Base-by-base conservation (phyloP, 768 basidiomycete species). In the Phanerochaete carnosa region DNA sequence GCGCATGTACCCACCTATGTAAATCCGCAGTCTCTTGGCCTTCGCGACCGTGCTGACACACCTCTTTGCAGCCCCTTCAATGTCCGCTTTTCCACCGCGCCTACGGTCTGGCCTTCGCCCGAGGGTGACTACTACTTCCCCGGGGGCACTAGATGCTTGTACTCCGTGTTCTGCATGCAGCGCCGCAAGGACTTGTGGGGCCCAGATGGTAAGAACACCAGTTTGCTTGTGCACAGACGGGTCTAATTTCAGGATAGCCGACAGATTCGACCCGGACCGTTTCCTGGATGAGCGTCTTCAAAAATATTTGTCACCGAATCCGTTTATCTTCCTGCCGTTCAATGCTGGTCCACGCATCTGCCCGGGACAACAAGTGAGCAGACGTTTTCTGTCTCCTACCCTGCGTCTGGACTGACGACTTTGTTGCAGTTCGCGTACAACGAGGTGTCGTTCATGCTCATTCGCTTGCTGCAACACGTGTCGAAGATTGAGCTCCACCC, bases 261-360 rank as follows among this genome's bases (percentile, higher is more conserved):
- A 69, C 15, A 62, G 75, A 53, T 88, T 88, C 62, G 86, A 88
- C 65, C 87, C 87, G 0, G 83, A 86, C 62, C 76, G 87, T 12
- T 89, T 85, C 76, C 69, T 88, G 45, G 86, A 89, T 57, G 77
- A 79, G 8, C 75, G 87, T 28, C 64, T 83, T 3, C 75, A 77
- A 56, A 81, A 80, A 64, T 84, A 83, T 58, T 73, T 86, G n/a
- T 75, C 73, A 0, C 76, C 79, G 1, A 87, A 87, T 60, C 85
- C 86, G 1, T 87, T 82, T 75, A 88, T 89, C 61, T 89, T 88
- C 70, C 72, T 84, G 6, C 87, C 87, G 0, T 89, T 88, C 74
- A 87, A 87, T 59, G 86, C 84, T 0, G 87, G 85, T 1, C 87
- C 86, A 3, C 76, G 87, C 11, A 84, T 86, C 61, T 88, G 87